These are phyloP conservation scores for Leccinum huronense DNA, from an alignment of 1,284 basidiomycete species.

Conservation along the genomic window DNA sequence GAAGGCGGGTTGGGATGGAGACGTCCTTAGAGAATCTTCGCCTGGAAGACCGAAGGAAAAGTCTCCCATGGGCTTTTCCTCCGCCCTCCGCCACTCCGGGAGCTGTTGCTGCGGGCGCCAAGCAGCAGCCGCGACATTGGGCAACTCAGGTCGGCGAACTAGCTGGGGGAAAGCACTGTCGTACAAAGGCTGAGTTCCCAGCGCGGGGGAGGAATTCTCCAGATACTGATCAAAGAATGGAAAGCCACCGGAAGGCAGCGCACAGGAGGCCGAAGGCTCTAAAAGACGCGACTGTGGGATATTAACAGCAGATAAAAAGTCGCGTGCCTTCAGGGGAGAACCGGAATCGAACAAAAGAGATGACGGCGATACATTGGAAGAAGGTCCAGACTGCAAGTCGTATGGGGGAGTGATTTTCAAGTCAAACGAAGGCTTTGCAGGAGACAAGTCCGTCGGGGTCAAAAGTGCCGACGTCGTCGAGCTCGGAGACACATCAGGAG, in stretches of 20 bases:
- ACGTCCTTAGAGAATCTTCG: conserved; percentile 31
- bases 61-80: conserved; percentile 23
- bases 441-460: conserved; percentile 69
- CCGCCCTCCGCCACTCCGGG: conserved; percentile 31
- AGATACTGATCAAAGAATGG: conserved; percentile 55
- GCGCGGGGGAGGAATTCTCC: conserved; percentile 40
- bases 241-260: conserved; percentile 38
- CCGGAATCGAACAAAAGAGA: conserved; percentile 45
- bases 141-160: conserved; percentile 21
- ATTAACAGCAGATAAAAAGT: conserved; percentile 37
- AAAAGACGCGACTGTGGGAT: conserved; percentile 32
- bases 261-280: conserved; percentile 34
- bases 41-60: conserved; percentile 22
- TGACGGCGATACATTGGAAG: conserved; percentile 33
- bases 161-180: conserved; percentile 35
- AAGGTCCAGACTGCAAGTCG: conserved; percentile 40
- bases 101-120: conserved; percentile 33
- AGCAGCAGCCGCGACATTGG: conserved; percentile 16
- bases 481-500: conserved; percentile 66
- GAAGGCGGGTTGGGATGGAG: conserved; percentile 28
- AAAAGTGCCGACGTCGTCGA: conserved; percentile 62
- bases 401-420: conserved; percentile 51
- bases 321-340: conserved; percentile 40
- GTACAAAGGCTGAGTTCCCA: conserved; percentile 39
- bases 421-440: conserved; percentile 54